Conservation (phyloP, 441 rosid species). For the Macaranga tanarius region DNA sequence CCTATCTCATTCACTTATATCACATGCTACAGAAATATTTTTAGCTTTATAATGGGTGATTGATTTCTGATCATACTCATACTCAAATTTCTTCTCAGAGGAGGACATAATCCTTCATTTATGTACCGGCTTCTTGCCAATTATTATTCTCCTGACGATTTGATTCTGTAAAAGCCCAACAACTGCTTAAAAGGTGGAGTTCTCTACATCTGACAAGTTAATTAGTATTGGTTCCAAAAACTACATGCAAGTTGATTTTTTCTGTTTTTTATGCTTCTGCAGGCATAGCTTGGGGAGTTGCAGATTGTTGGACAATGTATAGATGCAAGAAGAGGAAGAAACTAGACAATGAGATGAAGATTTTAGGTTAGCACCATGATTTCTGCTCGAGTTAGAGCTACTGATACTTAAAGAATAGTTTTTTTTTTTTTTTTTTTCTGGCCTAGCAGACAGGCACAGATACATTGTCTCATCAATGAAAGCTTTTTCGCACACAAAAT, state of each 20-base stretch:
- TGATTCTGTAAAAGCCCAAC: conserved; percentile 56
- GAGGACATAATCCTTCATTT: conserved; percentile 97
- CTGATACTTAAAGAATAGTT: not conserved
- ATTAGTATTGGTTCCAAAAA: not conserved
- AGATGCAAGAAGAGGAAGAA: not conserved
- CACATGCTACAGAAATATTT: conserved; percentile 56
- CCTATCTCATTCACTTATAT: not conserved
- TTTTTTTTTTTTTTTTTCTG: not conserved
- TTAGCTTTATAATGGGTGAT: conserved; percentile 67
- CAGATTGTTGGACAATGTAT: not conserved
- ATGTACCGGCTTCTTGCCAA: conserved; percentile 94
- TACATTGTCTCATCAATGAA: not conserved
- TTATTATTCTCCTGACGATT: conserved; percentile 93
- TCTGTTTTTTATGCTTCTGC: not conserved
- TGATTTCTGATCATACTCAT: conserved; percentile 45
- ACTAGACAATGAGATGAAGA: not conserved
- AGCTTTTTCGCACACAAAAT: not conserved
- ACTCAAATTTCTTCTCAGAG: conserved; percentile 42
- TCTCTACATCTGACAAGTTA: not conserved
- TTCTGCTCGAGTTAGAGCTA: not conserved
- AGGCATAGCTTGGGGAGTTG: not conserved
- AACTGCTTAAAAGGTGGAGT: conserved; percentile 13
- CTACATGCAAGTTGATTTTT: not conserved
- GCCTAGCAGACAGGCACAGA: not conserved
- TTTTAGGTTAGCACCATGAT: not conserved